These are phyloP conservation scores for Ligustrum vulgare DNA, from an alignment of 257 asterid species.

Conservation along the genomic window DNA sequence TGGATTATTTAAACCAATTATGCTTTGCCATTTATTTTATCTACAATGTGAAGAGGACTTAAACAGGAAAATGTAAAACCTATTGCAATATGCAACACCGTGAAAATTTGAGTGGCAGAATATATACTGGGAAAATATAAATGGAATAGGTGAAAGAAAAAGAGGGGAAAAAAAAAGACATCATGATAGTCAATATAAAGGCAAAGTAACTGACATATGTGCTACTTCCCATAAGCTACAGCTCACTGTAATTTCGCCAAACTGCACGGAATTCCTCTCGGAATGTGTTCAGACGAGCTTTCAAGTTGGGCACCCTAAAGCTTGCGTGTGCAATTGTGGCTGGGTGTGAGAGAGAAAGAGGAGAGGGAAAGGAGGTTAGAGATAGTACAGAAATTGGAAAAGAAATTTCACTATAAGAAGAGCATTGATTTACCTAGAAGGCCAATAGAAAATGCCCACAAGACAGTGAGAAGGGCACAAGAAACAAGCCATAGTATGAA, in stretches of 20 bases:
- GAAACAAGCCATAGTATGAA: constrained; percentile 78
- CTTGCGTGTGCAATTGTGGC: constrained; percentile 85
- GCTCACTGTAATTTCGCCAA: constrained; percentile 91
- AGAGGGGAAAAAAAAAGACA: background rate
- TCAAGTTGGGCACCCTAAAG: constrained; percentile 86
- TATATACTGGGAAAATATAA: too few species aligned
- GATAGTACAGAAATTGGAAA: constrained; percentile 12
- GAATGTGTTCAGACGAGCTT: constrained; percentile 90
- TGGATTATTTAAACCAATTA: background rate
- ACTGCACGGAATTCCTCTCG: constrained; percentile 95
- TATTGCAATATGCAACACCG: background rate
- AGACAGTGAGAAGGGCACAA: constrained; percentile 62
- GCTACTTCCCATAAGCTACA: constrained; percentile 42
- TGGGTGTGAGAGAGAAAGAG: constrained; percentile 29
- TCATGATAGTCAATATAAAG: background rate
- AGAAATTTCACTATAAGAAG: constrained; percentile 14
- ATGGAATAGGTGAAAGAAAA: background rate
- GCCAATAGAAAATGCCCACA: constrained; percentile 66
- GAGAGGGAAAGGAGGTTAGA: constrained; percentile 12
- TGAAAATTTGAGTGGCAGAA: background rate
- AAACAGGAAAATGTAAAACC: background rate
- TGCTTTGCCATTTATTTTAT: background rate
- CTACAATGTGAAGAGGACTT: background rate
- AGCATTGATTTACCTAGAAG: constrained; percentile 59
- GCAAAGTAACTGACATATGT: constrained; percentile 32